Percentiles rank a stretch among this genome's conserved stretches.
phyloP scores from a whole-genome alignment of 176 grass and related monocot genomes.

The Lolium perenne region DNA sequence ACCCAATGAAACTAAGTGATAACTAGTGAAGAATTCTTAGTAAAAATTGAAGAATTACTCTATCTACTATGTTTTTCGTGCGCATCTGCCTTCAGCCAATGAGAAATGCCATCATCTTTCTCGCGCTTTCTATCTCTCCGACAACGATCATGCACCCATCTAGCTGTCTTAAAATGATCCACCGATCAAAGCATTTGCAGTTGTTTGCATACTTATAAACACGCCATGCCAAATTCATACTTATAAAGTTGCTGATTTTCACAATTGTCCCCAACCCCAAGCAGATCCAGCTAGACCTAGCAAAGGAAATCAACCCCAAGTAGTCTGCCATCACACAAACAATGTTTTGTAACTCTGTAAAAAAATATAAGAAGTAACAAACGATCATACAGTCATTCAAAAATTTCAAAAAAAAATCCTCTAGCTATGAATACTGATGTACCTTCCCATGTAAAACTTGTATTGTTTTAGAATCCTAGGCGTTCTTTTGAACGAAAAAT shows the following conservation, averaged over 20 bases:
- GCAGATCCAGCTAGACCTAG: conserved; percentile 90
- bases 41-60: too few species aligned
- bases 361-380: conserved; percentile 26
- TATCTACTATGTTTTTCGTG: neutral
- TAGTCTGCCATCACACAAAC: conserved; percentile 76
- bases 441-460: conserved; percentile 74
- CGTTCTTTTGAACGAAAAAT: conserved; percentile 67
- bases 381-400: neutral
- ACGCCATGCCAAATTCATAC: too few species aligned
- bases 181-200: too few species aligned
- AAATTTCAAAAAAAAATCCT: neutral
- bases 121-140: neutral
- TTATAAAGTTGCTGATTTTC: conserved; percentile 49
- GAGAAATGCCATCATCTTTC: neutral
- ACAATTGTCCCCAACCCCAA: conserved; percentile 63
- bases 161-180: too few species aligned
- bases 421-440: neutral
- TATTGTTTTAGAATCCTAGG: conserved; percentile 69
- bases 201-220: too few species aligned
- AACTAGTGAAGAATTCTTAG: too few species aligned
- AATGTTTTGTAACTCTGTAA: conserved; percentile 84
- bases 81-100: neutral
- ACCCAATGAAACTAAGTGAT: too few species aligned
- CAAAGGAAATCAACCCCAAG: conserved; percentile 87
- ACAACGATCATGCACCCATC: neutral